Conservation (phyloP, 495 filamentous ascomycete species). For the Podospora australis region DNA sequence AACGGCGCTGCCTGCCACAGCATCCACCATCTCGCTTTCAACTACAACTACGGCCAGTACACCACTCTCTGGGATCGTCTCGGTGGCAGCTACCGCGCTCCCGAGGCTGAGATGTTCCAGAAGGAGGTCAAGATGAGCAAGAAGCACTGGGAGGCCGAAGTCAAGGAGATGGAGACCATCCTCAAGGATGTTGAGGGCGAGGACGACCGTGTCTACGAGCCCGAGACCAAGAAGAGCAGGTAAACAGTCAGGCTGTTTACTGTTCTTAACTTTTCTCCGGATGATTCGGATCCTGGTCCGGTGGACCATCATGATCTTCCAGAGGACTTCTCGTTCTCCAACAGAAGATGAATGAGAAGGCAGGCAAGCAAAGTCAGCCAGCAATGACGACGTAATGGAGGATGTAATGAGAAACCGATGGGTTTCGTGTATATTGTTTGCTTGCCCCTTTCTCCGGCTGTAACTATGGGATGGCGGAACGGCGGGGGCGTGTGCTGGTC, state of each 20-base stretch:
- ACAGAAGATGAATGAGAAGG: neutral
- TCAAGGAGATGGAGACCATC: conserved; percentile 78
- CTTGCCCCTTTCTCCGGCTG: too few species aligned
- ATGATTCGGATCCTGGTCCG: too few species aligned
- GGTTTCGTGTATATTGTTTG: too few species aligned
- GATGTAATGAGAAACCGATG: too few species aligned
- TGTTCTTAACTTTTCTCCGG: neutral
- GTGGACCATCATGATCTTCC: neutral
- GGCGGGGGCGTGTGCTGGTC: too few species aligned
- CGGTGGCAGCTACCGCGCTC: conserved; percentile 81
- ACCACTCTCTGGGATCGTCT: conserved; percentile 92
- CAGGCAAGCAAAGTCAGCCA: neutral
- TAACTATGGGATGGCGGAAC: too few species aligned
- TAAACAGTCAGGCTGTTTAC: conserved; percentile 12
- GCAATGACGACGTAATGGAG: conserved; percentile 13
- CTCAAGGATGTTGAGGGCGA: conserved; percentile 79
- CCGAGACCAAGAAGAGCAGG: conserved; percentile 45
- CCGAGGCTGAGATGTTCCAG: conserved; percentile 80
- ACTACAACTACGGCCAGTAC: conserved; percentile 97
- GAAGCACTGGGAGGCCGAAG: conserved; percentile 73
- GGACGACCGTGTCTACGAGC: conserved; percentile 69
- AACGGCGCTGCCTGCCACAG: conserved; percentile 91
- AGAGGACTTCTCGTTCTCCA: neutral
- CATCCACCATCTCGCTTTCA: conserved; percentile 89
- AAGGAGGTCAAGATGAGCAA: conserved; percentile 84